Conservation (phyloP, 495 filamentous ascomycete genomes). For the Ascobolus immersus region DNA sequence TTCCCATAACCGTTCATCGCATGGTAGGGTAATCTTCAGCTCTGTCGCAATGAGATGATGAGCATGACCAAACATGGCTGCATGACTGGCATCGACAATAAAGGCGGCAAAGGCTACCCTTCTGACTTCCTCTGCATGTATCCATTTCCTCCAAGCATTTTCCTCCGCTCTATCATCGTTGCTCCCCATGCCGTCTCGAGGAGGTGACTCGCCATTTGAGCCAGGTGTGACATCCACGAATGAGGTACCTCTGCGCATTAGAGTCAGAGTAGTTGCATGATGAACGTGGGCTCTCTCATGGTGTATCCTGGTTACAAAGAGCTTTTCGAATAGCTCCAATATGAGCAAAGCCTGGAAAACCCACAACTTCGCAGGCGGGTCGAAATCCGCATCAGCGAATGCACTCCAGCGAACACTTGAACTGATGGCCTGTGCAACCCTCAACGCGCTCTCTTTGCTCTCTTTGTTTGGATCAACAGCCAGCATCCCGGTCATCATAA, state of each 20-base stretch:
- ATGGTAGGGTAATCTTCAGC: constrained; percentile 73
- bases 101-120: constrained; percentile 86
- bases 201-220: constrained; percentile 71
- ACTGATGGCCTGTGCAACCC: constrained; percentile 63
- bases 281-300: constrained; percentile 95
- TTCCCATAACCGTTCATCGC: constrained; percentile 83
- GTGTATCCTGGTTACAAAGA: constrained; percentile 70
- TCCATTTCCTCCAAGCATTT: constrained; percentile 94
- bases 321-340: constrained; percentile 87
- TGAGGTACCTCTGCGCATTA: constrained; percentile 83
- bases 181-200: constrained; percentile 37
- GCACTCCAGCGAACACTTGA: constrained; percentile 75
- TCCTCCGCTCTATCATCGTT: constrained; percentile 47
- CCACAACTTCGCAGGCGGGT: constrained; percentile 94
- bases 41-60: constrained; percentile 95
- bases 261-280: constrained; percentile 78
- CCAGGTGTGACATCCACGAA: no score
- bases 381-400: constrained; percentile 71
- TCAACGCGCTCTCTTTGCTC: no score
- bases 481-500: no score
- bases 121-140: constrained; percentile 74
- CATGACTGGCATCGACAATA: constrained; percentile 84
- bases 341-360: constrained; percentile 78
- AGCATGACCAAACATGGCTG: constrained; percentile 94
- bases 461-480: no score